Conservation (phyloP, 2,329 filamentous ascomycete species). For the Fusarium setosum region DNA sequence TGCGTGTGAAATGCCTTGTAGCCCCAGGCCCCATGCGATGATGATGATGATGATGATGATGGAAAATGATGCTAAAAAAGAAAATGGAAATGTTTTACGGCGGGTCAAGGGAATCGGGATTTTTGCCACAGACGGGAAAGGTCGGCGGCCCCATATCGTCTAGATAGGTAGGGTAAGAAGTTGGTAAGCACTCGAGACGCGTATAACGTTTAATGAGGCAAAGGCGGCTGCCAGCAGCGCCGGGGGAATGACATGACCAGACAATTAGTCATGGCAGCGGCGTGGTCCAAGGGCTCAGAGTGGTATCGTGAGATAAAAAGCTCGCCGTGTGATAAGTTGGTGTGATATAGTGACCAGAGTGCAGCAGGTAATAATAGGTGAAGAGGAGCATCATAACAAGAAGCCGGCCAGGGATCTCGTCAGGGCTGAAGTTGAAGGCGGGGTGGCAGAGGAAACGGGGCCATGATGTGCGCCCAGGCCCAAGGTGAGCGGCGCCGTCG, state of each 20-base stretch:
- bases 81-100: not conserved
- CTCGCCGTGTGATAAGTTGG: constrained; percentile 3
- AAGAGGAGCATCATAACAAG: too few species aligned
- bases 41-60: not conserved
- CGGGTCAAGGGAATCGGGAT: not conserved
- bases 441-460: not conserved
- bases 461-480: not conserved
- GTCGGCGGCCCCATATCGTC: not conserved
- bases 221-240: constrained; percentile 31
- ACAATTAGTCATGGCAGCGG: not conserved
- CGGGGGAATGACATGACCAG: not conserved
- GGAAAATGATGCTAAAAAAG: not conserved
- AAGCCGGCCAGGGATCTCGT: not conserved
- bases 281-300: not conserved
- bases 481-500: not conserved
- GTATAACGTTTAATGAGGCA: not conserved
- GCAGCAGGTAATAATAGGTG: not conserved
- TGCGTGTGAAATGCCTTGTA: constrained; percentile 4
- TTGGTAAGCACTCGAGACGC: constrained; percentile 8
- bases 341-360: constrained; percentile 2
- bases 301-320: constrained; percentile 9
- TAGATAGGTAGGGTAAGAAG: not conserved
- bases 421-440: constrained; percentile 1
- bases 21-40: not conserved
- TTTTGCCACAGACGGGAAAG: not conserved